Base-by-base conservation (phyloP, 108 stramenopile species). In the Nannochloropsis gaditana region DNA sequence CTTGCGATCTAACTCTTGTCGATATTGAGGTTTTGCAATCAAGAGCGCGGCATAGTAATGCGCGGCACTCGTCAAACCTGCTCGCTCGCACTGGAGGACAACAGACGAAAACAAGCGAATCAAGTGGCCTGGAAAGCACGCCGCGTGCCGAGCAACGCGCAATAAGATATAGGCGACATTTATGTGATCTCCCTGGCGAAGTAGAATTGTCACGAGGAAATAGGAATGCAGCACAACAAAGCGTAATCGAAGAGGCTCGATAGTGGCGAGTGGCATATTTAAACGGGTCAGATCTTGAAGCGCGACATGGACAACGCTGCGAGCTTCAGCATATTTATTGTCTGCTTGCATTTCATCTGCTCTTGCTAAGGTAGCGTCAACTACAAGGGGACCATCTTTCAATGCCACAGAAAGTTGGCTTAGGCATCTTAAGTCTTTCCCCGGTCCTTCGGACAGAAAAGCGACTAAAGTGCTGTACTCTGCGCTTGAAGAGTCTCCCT, bases 321-420 rank as follows among this genome's bases (percentile, higher is more conserved):
- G 92, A 10, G 93, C 92, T 44, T 45, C 50, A 59, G 44, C 45
- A 84, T 93, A 93, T 84, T 92, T 92, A 9, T 92, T 93, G 15
- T 86, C 47, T 10, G 87, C 91, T 73, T 92, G 92, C 83, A 93
- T 92, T 82, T 93, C 90, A 50, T 84, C 81, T 15, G 93, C 93
- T 79, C 93, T 93, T 84, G 92, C 85, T 11, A 92, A 79, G 31
- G 93, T 93, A 42, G 93, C 92, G 43, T 90, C 86, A 2, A 90
- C 91, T 11, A 93, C 92, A 80, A 92, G 90, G 31, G 19, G 83
- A n/a, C 41, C 73, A 83, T 92, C 92, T 43, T 90, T 91, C 43
- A 93, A 90, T 9, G 93, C 93, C 85, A 93, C 84, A 87, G 92
- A 93, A 5, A 93, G 91, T 80, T 91, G 85, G 82, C 90, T 93